A percentile compares a stretch with the other conserved stretches of the same genome.
Evolutionary conservation across 306 rosid species (phyloP).

Genomic region (Dicorynia guianensis): DNA sequence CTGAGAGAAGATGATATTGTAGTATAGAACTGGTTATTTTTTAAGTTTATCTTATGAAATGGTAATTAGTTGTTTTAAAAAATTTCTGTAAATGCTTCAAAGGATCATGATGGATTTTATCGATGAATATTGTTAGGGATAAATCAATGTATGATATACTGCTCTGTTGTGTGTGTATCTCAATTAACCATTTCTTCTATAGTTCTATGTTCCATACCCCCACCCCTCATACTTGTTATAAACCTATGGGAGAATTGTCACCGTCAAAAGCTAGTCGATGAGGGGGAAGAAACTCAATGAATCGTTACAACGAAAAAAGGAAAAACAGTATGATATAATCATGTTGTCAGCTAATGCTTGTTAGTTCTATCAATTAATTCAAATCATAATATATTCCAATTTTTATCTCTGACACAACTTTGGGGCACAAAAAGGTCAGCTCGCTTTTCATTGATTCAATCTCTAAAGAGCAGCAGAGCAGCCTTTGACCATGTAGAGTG

Average conservation of each 20-base stretch:
- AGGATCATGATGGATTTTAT: not conserved
- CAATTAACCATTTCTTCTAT: not conserved
- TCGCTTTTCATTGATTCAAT: too few species aligned
- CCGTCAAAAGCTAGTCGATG: too few species aligned
- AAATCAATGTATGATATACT: slow-evolving; percentile 1
- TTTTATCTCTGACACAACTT: slow-evolving; percentile 8
- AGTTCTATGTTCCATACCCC: not conserved
- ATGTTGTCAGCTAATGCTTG: slow-evolving; percentile 14
- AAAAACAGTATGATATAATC: not conserved
- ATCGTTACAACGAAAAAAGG: too few species aligned
- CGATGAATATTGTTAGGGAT: not conserved
- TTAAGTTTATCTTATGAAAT: not conserved
- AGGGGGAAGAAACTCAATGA: too few species aligned
- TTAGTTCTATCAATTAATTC: not conserved
- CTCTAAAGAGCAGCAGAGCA: too few species aligned
- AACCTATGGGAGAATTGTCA: too few species aligned
- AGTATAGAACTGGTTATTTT: not conserved
- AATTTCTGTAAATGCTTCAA: not conserved
- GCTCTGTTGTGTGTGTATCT: slow-evolving; percentile 4
- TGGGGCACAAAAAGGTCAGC: slow-evolving; percentile 20
- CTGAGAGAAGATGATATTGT: slow-evolving; percentile 7
- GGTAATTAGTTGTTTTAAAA: not conserved
- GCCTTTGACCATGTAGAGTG: slow-evolving; percentile 12
- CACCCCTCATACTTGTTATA: too few species aligned
- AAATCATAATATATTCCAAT: not conserved